Conservation (phyloP, 352 stramenopile genomes). For the Pythium grandisporangium region DNA sequence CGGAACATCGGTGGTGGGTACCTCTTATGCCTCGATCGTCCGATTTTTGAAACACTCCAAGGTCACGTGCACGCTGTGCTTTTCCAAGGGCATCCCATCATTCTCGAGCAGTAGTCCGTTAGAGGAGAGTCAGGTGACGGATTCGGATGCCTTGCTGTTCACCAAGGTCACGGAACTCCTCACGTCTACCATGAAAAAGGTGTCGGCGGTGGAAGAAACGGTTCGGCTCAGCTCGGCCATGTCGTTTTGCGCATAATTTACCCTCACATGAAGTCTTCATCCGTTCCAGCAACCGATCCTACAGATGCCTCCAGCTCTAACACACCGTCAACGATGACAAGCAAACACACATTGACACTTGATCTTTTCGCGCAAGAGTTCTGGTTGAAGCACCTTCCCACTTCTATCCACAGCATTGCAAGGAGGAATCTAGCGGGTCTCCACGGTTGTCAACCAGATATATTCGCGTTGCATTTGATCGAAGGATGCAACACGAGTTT, state of each 20-base stretch:
- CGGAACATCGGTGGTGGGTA: constrained; percentile 37
- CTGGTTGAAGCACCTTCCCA: too few species aligned
- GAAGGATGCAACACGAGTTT: too few species aligned
- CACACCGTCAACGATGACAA: too few species aligned
- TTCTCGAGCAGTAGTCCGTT: constrained; percentile 5
- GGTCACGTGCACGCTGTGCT: constrained; percentile 65
- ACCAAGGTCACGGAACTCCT: constrained; percentile 63
- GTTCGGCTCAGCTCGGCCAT: constrained; percentile 67
- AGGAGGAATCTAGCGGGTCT: too few species aligned
- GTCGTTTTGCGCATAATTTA: constrained; percentile 54
- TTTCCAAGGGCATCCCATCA: constrained; percentile 18
- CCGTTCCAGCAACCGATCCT: too few species aligned
- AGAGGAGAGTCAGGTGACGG: constrained; percentile 17
- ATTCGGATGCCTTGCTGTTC: constrained; percentile 39
- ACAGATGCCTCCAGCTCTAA: too few species aligned
- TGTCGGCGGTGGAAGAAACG: constrained; percentile 62
- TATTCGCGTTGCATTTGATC: too few species aligned
- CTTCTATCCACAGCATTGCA: too few species aligned
- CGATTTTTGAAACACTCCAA: constrained; percentile 76
- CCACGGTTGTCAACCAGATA: too few species aligned
- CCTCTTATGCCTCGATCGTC: constrained; percentile 55
- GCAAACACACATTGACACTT: too few species aligned
- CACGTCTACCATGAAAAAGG: constrained; percentile 65
- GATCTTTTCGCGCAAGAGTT: too few species aligned
- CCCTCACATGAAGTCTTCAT: too few species aligned